A percentile compares a stretch with the other conserved stretches of the same genome.
phyloP scores from a whole-genome alignment of 371 early-diverging fungal species.

The Mortierella sp. region DNA sequence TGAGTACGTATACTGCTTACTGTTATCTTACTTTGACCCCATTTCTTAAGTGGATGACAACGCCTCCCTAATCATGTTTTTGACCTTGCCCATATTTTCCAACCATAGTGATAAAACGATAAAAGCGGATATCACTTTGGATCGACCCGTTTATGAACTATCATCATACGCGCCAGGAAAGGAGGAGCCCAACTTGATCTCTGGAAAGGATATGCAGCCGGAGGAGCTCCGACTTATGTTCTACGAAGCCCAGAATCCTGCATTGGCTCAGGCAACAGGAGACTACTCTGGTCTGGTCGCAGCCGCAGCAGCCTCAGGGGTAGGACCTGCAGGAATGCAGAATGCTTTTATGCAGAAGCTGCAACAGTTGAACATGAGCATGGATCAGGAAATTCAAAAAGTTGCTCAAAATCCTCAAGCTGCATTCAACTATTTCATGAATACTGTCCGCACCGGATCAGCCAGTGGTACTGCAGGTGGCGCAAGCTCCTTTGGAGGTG shows the following conservation, averaged over 20 bases:
- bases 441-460: conserved; percentile 14
- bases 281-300: conserved; percentile 39
- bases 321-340: conserved; percentile 33
- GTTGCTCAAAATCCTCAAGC: conserved; percentile 22
- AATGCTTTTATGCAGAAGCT: conserved; percentile 38
- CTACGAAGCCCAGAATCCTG: conserved; percentile 51
- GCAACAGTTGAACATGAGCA: conserved; percentile 27
- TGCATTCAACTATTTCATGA: conserved; percentile 42
- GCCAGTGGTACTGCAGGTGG: conserved; percentile 10
- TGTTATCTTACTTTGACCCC: neutral
- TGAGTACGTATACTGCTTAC: conserved; percentile 13
- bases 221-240: conserved; percentile 70
- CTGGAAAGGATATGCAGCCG: conserved; percentile 64
- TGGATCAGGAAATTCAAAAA: conserved; percentile 39
- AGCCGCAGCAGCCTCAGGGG: conserved; percentile 23
- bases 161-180: conserved; percentile 73
- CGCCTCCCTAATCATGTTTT: neutral
- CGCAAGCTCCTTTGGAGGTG: conserved; percentile 14
- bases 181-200: conserved; percentile 72
- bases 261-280: conserved; percentile 21
- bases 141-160: conserved; percentile 62
- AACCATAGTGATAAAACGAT: conserved; percentile 56
- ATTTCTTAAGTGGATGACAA: neutral
- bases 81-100: neutral
- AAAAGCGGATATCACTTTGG: conserved; percentile 56